These are phyloP conservation scores for Penicillium sumatraense DNA, from an alignment of 2,329 filamentous ascomycete genomes.

Conservation along the genomic window DNA sequence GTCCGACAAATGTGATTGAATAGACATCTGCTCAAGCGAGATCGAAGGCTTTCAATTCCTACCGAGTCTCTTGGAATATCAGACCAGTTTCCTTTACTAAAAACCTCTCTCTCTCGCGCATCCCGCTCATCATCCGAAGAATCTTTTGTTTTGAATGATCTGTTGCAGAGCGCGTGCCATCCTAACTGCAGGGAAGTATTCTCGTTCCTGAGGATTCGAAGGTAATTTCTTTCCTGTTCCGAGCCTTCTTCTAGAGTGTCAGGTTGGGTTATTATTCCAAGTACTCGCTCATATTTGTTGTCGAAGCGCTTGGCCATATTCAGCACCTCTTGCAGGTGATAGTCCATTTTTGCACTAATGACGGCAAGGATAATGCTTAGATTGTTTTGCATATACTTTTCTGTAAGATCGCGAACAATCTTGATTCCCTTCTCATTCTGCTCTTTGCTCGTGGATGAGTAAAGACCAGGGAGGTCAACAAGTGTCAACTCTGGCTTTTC, in stretches of 20 bases:
- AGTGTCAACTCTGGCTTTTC: conserved; percentile 64
- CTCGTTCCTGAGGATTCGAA: conserved; percentile 47
- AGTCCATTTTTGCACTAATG: conserved; percentile 49
- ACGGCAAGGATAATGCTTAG: conserved; percentile 55
- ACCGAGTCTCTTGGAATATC: conserved; percentile 28
- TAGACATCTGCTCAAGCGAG: conserved; percentile 44
- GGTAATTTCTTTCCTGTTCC: conserved; percentile 39
- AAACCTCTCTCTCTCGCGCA: conserved; percentile 39
- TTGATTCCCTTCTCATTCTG: conserved; percentile 60
- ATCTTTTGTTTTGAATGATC: conserved; percentile 42
- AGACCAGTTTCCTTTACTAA: conserved; percentile 33
- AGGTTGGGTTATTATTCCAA: conserved; percentile 56
- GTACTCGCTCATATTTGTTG: conserved; percentile 34
- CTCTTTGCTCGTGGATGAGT: conserved; percentile 59
- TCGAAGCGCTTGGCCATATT: conserved; percentile 49
- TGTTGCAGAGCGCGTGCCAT: conserved; percentile 56
- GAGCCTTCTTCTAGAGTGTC: conserved; percentile 45
- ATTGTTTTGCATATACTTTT: conserved; percentile 46
- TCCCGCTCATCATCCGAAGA: conserved; percentile 34
- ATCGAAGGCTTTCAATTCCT: conserved; percentile 42
- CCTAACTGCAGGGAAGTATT: conserved; percentile 50
- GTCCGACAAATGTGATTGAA: conserved; percentile 32
- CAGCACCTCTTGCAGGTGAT: conserved; percentile 47
- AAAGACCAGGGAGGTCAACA: conserved; percentile 65
- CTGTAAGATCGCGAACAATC: conserved; percentile 56